Evolutionary conservation across 805 yeast species (phyloP).

Genomic region (Nakazawaea wyomingensis): DNA sequence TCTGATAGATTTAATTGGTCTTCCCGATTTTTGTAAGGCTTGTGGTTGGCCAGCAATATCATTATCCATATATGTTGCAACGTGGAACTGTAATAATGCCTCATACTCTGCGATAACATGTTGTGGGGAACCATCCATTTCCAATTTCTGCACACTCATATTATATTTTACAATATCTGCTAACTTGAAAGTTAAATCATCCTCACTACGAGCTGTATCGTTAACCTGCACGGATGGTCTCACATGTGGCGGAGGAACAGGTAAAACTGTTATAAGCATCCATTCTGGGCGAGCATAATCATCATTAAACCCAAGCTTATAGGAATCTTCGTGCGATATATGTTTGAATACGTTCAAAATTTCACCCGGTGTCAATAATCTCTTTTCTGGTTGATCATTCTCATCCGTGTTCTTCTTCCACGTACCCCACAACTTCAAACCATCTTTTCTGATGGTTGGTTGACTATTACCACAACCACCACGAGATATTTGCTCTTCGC

Average conservation of each 20-base stretch:
- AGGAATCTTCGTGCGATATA: conserved; percentile 79
- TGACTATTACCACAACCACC: conserved; percentile 99
- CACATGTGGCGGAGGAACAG: conserved; percentile 99
- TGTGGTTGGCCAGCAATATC: conserved; percentile 99
- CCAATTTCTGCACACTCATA: conserved; percentile 93
- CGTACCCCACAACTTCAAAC: conserved; percentile 94
- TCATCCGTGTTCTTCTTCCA: conserved; percentile 84
- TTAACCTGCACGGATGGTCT: conserved; percentile 98
- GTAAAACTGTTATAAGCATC: conserved; percentile 95
- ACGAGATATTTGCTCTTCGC: conserved; percentile 48
- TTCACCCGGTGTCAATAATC: conserved; percentile 83
- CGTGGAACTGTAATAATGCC: conserved; percentile 91
- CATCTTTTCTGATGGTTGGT: conserved; percentile 94
- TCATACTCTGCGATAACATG: conserved; percentile 97
- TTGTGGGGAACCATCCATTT: conserved; percentile 98
- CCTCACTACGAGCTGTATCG: conserved; percentile 98
- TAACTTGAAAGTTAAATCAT: conserved; percentile 94
- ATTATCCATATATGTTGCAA: conserved; percentile 99
- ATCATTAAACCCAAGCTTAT: conserved; percentile 81
- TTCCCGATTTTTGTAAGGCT: conserved; percentile 96
- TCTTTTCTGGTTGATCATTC: conserved; percentile 89
- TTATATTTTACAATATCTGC: conserved; percentile 97
- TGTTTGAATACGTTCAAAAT: conserved; percentile 88
- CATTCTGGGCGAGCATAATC: conserved; percentile 99
- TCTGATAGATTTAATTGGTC: conserved; percentile 97